phyloP scores from a whole-genome alignment of 2,329 filamentous ascomycete species.

The Verticillium isaacii region DNA sequence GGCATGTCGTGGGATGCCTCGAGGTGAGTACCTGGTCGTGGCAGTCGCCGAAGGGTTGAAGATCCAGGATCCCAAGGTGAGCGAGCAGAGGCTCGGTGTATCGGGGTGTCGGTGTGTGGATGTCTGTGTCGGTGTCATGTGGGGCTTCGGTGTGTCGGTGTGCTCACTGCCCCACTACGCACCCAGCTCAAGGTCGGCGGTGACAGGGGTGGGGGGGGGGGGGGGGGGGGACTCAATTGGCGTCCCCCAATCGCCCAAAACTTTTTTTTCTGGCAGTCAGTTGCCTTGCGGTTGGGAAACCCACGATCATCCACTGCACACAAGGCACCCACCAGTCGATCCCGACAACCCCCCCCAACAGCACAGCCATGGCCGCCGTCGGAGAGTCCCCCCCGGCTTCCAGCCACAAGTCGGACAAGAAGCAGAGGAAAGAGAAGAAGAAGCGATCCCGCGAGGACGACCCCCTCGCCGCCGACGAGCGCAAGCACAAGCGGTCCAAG shows the following conservation, averaged over 20 bases:
- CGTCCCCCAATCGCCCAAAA: neutral
- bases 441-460: constrained; percentile 42
- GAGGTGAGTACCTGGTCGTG: too few relatives aligned
- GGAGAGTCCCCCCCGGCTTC: neutral
- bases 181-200: neutral
- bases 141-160: too few relatives aligned
- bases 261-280: neutral
- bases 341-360: neutral
- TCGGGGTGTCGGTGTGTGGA: too few relatives aligned
- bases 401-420: constrained; percentile 29
- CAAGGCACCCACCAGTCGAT: neutral
- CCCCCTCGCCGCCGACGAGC: constrained; percentile 29
- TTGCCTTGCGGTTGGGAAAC: neutral
- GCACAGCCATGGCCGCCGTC: neutral
- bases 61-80: too few relatives aligned
- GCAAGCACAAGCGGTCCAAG: constrained; percentile 47
- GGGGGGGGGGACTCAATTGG: neutral
- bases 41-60: too few relatives aligned
- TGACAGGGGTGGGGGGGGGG: neutral
- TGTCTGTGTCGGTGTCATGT: too few relatives aligned
- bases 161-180: neutral
- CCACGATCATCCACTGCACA: neutral
- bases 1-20: neutral
- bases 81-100: too few relatives aligned
- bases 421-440: constrained; percentile 34